A percentile compares a stretch with the other conserved stretches of the same genome.
These are phyloP conservation scores for Cynara cardunculus DNA, from an alignment of 129 eudicot genomes.

Conservation along the genomic window DNA sequence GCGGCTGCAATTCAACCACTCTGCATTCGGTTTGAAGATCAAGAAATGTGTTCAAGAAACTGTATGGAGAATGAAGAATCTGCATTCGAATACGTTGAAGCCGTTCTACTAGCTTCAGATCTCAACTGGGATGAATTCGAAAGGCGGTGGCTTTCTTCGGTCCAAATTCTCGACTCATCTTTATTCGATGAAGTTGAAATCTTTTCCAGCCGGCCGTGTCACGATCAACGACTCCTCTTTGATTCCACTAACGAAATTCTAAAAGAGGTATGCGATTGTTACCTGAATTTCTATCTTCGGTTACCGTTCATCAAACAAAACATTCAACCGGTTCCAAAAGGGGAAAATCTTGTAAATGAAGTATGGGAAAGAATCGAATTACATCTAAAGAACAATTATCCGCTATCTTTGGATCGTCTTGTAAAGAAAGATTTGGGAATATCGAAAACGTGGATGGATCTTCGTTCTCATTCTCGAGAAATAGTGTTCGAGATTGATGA, in stretches of 20 bases:
- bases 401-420: constrained; percentile 66
- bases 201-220: constrained; percentile 59
- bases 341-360: constrained; percentile 58
- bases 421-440: constrained; percentile 56
- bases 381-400: constrained; percentile 33
- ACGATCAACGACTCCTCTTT: constrained; percentile 77
- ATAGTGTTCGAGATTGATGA: constrained; percentile 54
- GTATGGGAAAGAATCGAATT: constrained; percentile 74
- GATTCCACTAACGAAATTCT: constrained; percentile 75
- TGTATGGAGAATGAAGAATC: constrained; percentile 64
- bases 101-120: constrained; percentile 75
- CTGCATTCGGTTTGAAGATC: constrained; percentile 69
- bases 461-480: constrained; percentile 41
- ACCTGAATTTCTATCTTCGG: constrained; percentile 39
- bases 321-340: constrained; percentile 41
- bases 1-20: constrained; percentile 54
- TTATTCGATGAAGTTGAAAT: constrained; percentile 77
- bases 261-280: constrained; percentile 52
- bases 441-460: constrained; percentile 61
- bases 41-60: constrained; percentile 36
- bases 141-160: constrained; percentile 62
- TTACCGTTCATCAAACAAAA: constrained; percentile 32
- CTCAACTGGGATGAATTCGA: constrained; percentile 86
- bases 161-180: constrained; percentile 63
- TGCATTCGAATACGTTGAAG: constrained; percentile 81